Conservation (phyloP, 2,329 filamentous ascomycete species). For the Penicillium hordei region DNA sequence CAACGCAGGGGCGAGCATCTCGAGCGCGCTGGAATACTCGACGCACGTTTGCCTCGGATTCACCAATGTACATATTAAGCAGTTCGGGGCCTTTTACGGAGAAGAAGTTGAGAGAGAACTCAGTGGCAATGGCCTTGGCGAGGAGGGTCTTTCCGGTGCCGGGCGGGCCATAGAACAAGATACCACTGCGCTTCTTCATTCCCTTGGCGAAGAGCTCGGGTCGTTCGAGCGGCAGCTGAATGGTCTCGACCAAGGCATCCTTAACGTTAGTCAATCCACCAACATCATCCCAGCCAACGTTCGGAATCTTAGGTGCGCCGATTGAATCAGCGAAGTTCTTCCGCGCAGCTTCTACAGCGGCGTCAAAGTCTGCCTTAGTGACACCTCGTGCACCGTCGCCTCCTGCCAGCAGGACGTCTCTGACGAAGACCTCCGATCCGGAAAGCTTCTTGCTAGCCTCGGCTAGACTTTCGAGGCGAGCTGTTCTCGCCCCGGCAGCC, state of each 20-base stretch:
- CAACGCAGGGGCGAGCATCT: slow-evolving; percentile 93
- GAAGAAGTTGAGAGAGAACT: slow-evolving; percentile 99
- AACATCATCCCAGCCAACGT: slow-evolving; percentile 94
- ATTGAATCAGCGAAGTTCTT: slow-evolving; percentile 99
- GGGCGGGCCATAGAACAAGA: slow-evolving; percentile 96
- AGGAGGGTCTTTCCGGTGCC: slow-evolving; percentile 99
- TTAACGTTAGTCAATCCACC: slow-evolving; percentile 92
- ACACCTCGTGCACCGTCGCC: slow-evolving; percentile 76
- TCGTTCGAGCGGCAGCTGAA: slow-evolving; percentile 85
- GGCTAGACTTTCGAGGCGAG: slow-evolving; percentile 73
- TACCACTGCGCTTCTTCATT: slow-evolving; percentile 98
- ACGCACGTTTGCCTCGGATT: slow-evolving; percentile 98
- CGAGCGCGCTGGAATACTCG: slow-evolving; percentile 99
- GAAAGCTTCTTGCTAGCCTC: slow-evolving; percentile 32
- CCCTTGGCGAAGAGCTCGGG: slow-evolving; percentile 95
- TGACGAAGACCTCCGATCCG: slow-evolving; percentile 57
- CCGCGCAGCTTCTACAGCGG: slow-evolving; percentile 90
- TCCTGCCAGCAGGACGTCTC: slow-evolving; percentile 85
- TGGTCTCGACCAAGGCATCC: slow-evolving; percentile 94
- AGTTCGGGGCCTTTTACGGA: slow-evolving; percentile 98
- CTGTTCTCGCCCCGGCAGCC: slow-evolving; percentile 72
- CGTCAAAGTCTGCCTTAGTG: slow-evolving; percentile 79
- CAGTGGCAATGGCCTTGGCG: slow-evolving; percentile 98
- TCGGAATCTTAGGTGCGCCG: slow-evolving; percentile 95
- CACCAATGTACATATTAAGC: slow-evolving; percentile 99